Evolutionary conservation across 495 filamentous ascomycete genomes (phyloP).

Genomic region (Hypoxylon cercidicola): DNA sequence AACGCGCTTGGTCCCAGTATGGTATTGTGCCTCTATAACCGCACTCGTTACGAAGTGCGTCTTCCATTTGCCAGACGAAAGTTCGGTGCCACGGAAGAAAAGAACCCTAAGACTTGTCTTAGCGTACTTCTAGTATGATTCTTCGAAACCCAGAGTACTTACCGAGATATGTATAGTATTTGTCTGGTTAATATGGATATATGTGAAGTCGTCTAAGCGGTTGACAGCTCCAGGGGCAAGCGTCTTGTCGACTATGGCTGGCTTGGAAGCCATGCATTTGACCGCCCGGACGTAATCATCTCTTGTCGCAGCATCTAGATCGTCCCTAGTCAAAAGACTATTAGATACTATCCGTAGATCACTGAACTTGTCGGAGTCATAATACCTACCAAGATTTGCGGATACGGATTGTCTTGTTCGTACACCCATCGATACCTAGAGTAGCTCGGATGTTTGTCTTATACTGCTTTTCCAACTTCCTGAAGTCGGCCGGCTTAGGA

Average conservation of each 20-base stretch:
- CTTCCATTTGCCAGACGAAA: constrained; percentile 46
- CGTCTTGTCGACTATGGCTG: constrained; percentile 55
- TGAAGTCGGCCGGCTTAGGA: constrained; percentile 20
- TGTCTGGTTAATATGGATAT: constrained; percentile 70
- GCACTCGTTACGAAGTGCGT: constrained; percentile 47
- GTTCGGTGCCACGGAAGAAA: constrained; percentile 50
- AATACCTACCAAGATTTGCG: constrained; percentile 58
- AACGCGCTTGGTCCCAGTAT: constrained; percentile 50
- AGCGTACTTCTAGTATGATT: not conserved
- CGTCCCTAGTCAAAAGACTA: constrained; percentile 52
- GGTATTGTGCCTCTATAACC: constrained; percentile 47
- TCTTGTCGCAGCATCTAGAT: constrained; percentile 59
- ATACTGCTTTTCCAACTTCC: constrained; percentile 15
- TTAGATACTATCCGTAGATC: not conserved
- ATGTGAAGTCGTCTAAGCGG: constrained; percentile 72
- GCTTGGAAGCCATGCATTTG: constrained; percentile 67
- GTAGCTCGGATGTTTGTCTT: constrained; percentile 15
- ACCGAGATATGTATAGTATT: constrained; percentile 66
- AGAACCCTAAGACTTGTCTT: constrained; percentile 14
- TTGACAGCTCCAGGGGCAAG: constrained; percentile 51
- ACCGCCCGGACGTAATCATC: constrained; percentile 71
- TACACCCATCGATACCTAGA: constrained; percentile 45
- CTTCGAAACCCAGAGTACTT: not conserved
- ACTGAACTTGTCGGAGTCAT: not conserved
- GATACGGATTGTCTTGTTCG: constrained; percentile 57